A percentile compares a stretch with the other conserved stretches of the same genome.
Evolutionary conservation across 257 asterid species (phyloP).

Genomic region (Solanum sejunctum): DNA sequence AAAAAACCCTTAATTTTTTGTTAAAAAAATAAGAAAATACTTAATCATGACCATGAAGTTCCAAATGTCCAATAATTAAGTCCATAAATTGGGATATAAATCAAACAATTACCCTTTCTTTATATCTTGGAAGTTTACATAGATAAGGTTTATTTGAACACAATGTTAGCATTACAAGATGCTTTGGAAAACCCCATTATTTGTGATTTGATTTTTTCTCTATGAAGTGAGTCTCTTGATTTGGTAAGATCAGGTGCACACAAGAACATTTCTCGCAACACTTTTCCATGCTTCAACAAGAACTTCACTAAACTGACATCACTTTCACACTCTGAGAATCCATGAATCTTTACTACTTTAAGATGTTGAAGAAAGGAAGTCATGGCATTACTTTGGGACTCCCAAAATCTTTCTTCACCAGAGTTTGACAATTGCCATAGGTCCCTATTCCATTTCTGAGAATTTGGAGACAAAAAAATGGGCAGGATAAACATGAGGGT

Average conservation of each 20-base stretch:
- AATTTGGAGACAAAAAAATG: background rate
- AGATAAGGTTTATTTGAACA: constrained; percentile 22
- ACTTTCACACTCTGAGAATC: constrained; percentile 48
- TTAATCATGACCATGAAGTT: background rate
- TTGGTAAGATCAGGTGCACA: constrained; percentile 22
- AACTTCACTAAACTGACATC: constrained; percentile 55
- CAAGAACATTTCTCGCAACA: constrained; percentile 37
- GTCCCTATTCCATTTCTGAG: constrained; percentile 57
- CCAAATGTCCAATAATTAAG: background rate
- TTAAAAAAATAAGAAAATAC: background rate
- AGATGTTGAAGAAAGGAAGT: constrained; percentile 48
- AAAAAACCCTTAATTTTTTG: too few species aligned
- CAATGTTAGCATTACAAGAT: constrained; percentile 51
- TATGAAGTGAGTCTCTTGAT: constrained; percentile 32
- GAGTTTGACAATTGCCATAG: constrained; percentile 42
- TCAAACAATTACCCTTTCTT: background rate
- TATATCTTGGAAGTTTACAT: background rate
- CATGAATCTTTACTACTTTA: constrained; percentile 49
- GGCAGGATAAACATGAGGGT: background rate
- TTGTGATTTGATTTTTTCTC: constrained; percentile 52
- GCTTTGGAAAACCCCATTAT: constrained; percentile 68
- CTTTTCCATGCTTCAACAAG: constrained; percentile 62
- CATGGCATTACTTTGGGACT: constrained; percentile 44
- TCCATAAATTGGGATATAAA: background rate
- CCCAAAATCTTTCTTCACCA: constrained; percentile 70